Evolutionary conservation across 2,329 filamentous ascomycete genomes (phyloP).

Genomic region (Ampelomyces quisqualis): DNA sequence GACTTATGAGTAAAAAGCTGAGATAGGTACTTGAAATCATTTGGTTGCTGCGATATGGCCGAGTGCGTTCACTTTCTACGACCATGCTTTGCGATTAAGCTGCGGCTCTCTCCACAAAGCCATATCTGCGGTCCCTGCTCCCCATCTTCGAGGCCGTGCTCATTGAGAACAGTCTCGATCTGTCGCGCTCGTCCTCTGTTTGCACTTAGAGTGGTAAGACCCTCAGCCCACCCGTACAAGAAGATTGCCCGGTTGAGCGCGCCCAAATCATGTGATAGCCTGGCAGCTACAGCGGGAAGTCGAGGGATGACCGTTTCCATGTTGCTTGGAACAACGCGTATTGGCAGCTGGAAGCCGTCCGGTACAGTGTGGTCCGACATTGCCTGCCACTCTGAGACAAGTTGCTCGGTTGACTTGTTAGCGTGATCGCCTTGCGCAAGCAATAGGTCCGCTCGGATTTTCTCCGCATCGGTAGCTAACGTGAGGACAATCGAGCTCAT

Average conservation of each 20-base stretch:
- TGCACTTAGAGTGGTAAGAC: conserved; percentile 67
- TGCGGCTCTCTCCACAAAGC: conserved; percentile 65
- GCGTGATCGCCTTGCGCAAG: conserved; percentile 49
- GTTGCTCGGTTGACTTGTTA: conserved; percentile 10
- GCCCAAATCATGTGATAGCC: conserved; percentile 53
- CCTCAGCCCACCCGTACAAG: conserved; percentile 66
- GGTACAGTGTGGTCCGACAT: conserved; percentile 59
- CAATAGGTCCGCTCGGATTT: conserved; percentile 59
- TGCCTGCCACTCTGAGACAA: conserved; percentile 29
- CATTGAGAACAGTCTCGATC: conserved; percentile 61
- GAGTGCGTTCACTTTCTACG: conserved; percentile 22
- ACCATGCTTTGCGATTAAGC: conserved; percentile 62
- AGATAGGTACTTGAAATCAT: too few species aligned
- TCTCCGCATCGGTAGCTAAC: conserved; percentile 46
- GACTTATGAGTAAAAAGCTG: too few species aligned
- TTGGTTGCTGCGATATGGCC: too few species aligned
- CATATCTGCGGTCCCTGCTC: conserved; percentile 63
- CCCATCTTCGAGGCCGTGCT: conserved; percentile 51
- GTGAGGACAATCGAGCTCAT: conserved; percentile 54
- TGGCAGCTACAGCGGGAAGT: conserved; percentile 50
- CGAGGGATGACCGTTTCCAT: conserved; percentile 38
- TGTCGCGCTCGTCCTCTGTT: conserved; percentile 68
- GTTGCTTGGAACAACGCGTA: conserved; percentile 54
- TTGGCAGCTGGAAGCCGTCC: conserved; percentile 59
- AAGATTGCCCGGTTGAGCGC: conserved; percentile 70